These are phyloP conservation scores for Keqinozyma sinolaborantium DNA, from an alignment of 1,139 yeast genomes.

Conservation along the genomic window DNA sequence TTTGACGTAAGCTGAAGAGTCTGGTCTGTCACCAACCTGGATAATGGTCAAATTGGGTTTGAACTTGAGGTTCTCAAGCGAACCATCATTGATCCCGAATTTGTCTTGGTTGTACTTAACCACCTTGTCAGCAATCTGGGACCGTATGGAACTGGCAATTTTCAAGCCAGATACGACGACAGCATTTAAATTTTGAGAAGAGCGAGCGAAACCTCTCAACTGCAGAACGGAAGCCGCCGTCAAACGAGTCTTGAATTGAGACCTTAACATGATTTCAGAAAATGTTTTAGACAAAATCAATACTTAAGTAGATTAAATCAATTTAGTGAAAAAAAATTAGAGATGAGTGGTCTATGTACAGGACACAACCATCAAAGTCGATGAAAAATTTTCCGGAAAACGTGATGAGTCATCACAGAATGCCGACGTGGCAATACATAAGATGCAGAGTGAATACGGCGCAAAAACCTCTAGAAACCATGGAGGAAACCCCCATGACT, in stretches of 20 bases:
- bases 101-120: constrained; percentile 32
- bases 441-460: too few species aligned
- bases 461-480: too few species aligned
- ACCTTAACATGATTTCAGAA: not conserved
- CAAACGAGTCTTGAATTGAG: not conserved
- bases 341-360: too few species aligned
- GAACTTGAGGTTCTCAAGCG: constrained; percentile 38
- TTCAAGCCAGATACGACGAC: constrained; percentile 42
- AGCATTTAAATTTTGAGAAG: constrained; percentile 24
- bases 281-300: too few species aligned
- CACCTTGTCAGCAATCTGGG: constrained; percentile 40
- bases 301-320: too few species aligned
- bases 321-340: too few species aligned
- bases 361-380: not conserved
- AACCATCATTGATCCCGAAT: constrained; percentile 13
- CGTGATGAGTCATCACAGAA: not conserved
- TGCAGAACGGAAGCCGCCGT: not conserved
- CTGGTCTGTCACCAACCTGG: constrained; percentile 76
- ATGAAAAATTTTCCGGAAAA: not conserved
- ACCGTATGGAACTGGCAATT: constrained; percentile 37
- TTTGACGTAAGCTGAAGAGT: constrained; percentile 72
- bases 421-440: too few species aligned
- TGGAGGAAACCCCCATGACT: too few species aligned
- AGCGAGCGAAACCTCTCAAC: constrained; percentile 11
- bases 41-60: constrained; percentile 64